Evolutionary conservation across 2,329 filamentous ascomycete species (phyloP), one percentile per base, ranked within the genome.

Genomic region (Hortaea werneckii): DNA sequence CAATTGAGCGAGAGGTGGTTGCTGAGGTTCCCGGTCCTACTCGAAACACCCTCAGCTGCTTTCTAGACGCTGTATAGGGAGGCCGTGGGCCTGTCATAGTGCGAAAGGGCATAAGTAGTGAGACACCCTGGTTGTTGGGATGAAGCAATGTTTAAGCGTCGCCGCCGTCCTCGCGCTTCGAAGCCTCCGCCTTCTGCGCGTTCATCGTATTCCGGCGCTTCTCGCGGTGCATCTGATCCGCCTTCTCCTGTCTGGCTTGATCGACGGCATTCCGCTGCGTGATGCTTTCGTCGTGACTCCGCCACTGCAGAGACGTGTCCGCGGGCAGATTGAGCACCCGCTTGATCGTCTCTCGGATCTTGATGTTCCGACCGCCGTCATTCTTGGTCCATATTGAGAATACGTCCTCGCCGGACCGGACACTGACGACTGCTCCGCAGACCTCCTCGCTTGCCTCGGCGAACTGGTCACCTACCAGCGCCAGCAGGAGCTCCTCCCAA

Each of bases 261-360:
- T 95, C 89, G 53, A 95, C 88, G 13, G 86, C 86, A 29, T 83
- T 85, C 55, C 88, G 80, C 69, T 95, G 89, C 56, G 87, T 85
- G 62, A 98, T 95, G 66, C 87, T 95, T 53, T 90, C 87, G 62
- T 95, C 89, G 66, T 98, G 92, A 62, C 85, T 92, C 71, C 95
- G 94, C 80, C 89, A 98, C 57, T 92, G 82, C 49, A 98, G 83
- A 60, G 85, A 85, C 34, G 92, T 96, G 64, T 95, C 90, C 39
- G 80, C 70, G 1, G 90, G 90, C 63, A 95, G 86, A 55, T 80
- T 78, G 46, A 98, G 80, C 54, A 94, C 76, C 53, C 87, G 85
- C 70, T 94, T 95, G 76, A 96, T 88, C 30, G 85, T 94, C 71
- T 98, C 89, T 85, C 90, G 83, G 61, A 98, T 95, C 74, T 94